phyloP scores from a whole-genome alignment of 371 early-diverging fungal species.

The Smittium mucronatum region DNA sequence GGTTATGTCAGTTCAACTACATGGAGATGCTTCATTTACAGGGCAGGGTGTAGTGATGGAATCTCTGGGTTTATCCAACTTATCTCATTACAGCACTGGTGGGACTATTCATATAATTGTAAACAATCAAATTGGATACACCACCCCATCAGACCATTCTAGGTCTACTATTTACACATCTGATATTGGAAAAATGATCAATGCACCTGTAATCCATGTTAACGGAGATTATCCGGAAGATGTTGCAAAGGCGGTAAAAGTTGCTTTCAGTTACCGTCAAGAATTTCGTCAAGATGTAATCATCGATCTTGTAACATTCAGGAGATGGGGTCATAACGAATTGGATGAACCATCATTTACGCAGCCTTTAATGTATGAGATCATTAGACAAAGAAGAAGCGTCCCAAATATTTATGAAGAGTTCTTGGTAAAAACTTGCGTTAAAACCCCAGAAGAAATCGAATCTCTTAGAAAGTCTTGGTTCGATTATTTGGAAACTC shows the following conservation, averaged over 20 bases:
- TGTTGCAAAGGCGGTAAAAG: conserved; percentile 81
- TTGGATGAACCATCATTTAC: conserved; percentile 96
- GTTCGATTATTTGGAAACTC: conserved; percentile 18
- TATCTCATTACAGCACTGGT: conserved; percentile 89
- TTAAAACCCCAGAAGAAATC: conserved; percentile 18
- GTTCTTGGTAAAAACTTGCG: conserved; percentile 2
- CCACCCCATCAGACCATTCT: conserved; percentile 88
- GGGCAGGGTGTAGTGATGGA: conserved; percentile 96
- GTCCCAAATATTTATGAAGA: conserved; percentile 67
- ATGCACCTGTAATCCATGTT: conserved; percentile 93
- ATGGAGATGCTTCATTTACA: conserved; percentile 97
- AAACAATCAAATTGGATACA: conserved; percentile 98
- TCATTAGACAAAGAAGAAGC: conserved; percentile 62
- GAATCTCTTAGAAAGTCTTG: conserved; percentile 14
- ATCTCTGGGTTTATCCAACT: conserved; percentile 86
- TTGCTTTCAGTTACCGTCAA: conserved; percentile 92
- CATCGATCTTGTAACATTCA: conserved; percentile 91
- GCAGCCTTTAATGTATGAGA: conserved; percentile 93
- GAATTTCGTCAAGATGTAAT: conserved; percentile 92
- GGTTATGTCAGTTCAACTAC: conserved; percentile 82
- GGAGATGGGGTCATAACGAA: conserved; percentile 96
- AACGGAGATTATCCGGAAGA: conserved; percentile 96
- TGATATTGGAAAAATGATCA: conserved; percentile 91
- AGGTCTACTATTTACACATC: conserved; percentile 94
- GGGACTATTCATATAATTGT: conserved; percentile 94